Base-by-base conservation (phyloP, 2,329 filamentous ascomycete genomes). In the Cryphonectria naterciae region DNA sequence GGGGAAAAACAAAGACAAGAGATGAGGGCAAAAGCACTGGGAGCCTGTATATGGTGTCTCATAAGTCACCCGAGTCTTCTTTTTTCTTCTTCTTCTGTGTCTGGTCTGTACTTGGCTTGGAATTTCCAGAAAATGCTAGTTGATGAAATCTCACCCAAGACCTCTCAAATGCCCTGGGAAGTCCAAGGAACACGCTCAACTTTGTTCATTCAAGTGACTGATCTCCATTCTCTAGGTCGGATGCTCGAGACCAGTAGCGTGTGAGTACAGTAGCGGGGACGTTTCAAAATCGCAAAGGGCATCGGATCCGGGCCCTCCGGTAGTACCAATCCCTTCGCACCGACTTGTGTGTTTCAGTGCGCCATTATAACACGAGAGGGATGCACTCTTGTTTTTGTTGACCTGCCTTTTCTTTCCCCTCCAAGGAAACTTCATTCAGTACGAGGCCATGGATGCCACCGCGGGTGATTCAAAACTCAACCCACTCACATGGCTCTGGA, bases 401-500 rank as follows among this genome's bases (percentile, higher is more conserved):
- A 13, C 52, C 52, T 56, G 15, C 25, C 52, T 49, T 10, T 32
- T 32, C 32, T 10, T 32, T 32, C 32, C 32, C 46, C 52, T 6
- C 52, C 11, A 4, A 4, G 6, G 15, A 4, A 28, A 58, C 15
- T 35, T 28, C 52, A 28, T 10, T 46, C 39, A 11, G 39, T 39
- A 15, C 0, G 3, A 41, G 43, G 35, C 19, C 58, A 72, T 70
- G 70, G 68, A 67, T n/a, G n/a, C 61, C 28, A 17, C 63, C 41
- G 63, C 58, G 43, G 58, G 58, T 17, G 64, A 66, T 13, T 4
- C 64, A 22, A 39, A n/a, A 19, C 56, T 52, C 4, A 70, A 41
- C 19, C 64, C 68, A 15, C 61, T 72, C 25, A 39, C 22, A 28
- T 72, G 70, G 68, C 68, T 72, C 28, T 39, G 63, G 8, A 65